Evolutionary conservation across 2,329 filamentous ascomycete genomes (phyloP).

Genomic region (Trichophyton mentagrophytes): DNA sequence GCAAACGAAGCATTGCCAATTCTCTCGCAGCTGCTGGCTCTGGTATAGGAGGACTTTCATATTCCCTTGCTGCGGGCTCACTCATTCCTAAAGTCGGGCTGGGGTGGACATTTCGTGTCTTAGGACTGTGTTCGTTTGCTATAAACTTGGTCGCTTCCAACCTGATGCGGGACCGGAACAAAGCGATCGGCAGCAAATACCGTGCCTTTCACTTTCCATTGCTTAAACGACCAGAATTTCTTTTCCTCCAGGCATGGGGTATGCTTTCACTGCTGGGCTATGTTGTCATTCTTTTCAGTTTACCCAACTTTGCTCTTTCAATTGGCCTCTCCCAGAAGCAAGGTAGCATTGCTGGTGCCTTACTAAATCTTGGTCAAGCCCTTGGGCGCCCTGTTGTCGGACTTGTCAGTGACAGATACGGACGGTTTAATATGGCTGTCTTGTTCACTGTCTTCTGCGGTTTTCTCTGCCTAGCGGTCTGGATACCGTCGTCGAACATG

Average conservation of each 20-base stretch:
- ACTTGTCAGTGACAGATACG: conserved; percentile 48
- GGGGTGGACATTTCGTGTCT: conserved; percentile 48
- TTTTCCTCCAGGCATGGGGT: conserved; percentile 47
- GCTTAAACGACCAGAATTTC: conserved; percentile 42
- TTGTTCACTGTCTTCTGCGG: conserved; percentile 44
- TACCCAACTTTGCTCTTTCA: conserved; percentile 49
- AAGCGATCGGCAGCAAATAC: conserved; percentile 41
- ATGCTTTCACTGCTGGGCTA: conserved; percentile 53
- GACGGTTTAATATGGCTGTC: conserved; percentile 50
- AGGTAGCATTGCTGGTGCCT: conserved; percentile 47
- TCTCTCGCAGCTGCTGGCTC: conserved; percentile 47
- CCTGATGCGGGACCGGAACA: conserved; percentile 46
- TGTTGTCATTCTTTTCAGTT: conserved; percentile 50
- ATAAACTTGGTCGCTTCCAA: conserved; percentile 43
- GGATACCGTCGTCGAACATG: conserved; percentile 48
- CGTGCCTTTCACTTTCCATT: conserved; percentile 42
- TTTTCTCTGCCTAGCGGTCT: conserved; percentile 48
- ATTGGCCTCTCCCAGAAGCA: conserved; percentile 49
- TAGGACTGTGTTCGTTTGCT: conserved; percentile 43
- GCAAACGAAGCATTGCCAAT: conserved; percentile 45
- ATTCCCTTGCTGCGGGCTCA: conserved; percentile 44
- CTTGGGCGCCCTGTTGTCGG: conserved; percentile 47
- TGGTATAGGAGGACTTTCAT: conserved; percentile 48
- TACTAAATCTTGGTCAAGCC: conserved; percentile 52
- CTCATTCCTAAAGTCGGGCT: conserved; percentile 46